Conservation (phyloP, 352 stramenopile genomes). For the Phytophthora pinifolia region DNA sequence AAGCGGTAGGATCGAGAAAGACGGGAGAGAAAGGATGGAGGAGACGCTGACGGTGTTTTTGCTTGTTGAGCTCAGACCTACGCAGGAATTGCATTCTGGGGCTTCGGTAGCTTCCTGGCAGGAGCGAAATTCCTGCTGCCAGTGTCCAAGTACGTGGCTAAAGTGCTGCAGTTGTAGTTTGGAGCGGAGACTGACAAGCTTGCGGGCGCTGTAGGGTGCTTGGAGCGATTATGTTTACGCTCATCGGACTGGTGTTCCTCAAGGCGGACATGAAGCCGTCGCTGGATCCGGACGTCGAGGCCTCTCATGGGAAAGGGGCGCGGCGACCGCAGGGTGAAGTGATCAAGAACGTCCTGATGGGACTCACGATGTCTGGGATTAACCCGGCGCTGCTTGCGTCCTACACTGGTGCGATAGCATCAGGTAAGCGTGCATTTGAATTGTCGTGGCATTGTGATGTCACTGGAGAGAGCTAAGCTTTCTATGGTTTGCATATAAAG, state of each 20-base stretch:
- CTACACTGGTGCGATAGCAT: slow-evolving; percentile 87
- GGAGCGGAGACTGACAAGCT: slow-evolving; percentile 4
- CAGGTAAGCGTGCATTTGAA: slow-evolving; percentile 38
- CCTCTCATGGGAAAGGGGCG: slow-evolving; percentile 50
- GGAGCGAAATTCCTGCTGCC: slow-evolving; percentile 82
- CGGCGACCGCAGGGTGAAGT: slow-evolving; percentile 62
- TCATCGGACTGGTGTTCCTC: slow-evolving; percentile 81
- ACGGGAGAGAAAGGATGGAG: neutral
- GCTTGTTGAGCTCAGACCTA: too few relatives aligned
- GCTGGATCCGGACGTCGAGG: slow-evolving; percentile 56
- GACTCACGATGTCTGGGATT: slow-evolving; percentile 87
- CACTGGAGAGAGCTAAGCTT: neutral
- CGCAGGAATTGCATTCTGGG: slow-evolving; percentile 87
- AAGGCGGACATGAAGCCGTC: slow-evolving; percentile 80
- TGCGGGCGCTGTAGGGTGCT: slow-evolving; percentile 52
- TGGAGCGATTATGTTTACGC: slow-evolving; percentile 83
- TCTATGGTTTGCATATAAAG: slow-evolving; percentile 36
- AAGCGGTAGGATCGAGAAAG: slow-evolving; percentile 52
- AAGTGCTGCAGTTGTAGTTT: neutral
- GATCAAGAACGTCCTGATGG: slow-evolving; percentile 81
- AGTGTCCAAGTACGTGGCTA: slow-evolving; percentile 74
- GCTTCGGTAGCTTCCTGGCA: slow-evolving; percentile 87
- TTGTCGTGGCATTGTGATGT: neutral
- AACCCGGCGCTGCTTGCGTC: slow-evolving; percentile 84
- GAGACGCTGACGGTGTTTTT: neutral